Base-by-base conservation (phyloP, 169 alveolate species). In the Theileria parva region DNA sequence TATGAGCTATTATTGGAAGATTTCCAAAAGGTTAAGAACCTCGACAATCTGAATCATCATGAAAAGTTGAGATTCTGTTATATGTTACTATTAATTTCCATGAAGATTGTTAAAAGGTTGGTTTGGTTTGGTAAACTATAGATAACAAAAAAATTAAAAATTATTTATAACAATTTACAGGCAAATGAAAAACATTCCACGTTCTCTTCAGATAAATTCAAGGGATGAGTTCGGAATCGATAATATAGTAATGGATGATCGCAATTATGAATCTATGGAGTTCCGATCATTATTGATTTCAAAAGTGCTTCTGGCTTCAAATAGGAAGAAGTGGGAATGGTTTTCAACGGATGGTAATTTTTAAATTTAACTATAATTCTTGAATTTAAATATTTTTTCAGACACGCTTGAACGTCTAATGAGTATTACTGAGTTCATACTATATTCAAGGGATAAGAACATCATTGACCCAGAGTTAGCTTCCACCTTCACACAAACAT, bases 331-430 rank as follows among this genome's bases (percentile, higher is more conserved):
- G 70, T 53, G 74, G 73, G 73, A 61, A 11, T 77, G 86, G 86
- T 77, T 53, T 37, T 12, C 30, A 37, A 61, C 61, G 71, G 11
- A 30, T 0, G 86, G 86, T 77, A 25, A 6, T 76, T 66, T 2
- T 19, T 21, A 17, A 19, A 23, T 44, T n/a, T n/a, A n/a, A n/a
- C n/a, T n/a, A n/a, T n/a, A 25, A 6, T 76, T 66, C 2, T 19
- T 21, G 4, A 19, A 23, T 44, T 19, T 17, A 19, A 19, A 37
- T 48, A 27, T 19, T 60, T 9, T 53, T 21, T 30, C 68, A 77
- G 86, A 77, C 34, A 51, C 86, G n/a, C 37, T 77, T 23, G 66
- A 21, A 25, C 66, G 86, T 9, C 60, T 77, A 13, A 25, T 77
- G 15, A 76, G 71, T 28, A 76, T 77, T 12, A 21, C 86, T 0